These are phyloP conservation scores for Periconia macrospinosa DNA, from an alignment of 2,329 filamentous ascomycete genomes.

Conservation along the genomic window DNA sequence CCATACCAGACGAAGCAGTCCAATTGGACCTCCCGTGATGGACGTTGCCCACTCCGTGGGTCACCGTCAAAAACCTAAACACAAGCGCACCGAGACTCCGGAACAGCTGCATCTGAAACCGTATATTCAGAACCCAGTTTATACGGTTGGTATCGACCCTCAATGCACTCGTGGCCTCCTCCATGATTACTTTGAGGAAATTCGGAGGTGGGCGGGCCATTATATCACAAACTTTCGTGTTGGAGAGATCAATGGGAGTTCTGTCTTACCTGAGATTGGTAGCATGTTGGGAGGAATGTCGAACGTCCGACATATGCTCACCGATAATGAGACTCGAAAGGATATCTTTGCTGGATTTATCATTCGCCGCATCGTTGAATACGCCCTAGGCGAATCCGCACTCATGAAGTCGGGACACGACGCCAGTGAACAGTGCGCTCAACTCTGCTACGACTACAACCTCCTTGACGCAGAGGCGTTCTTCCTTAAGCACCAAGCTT, in stretches of 20 bases:
- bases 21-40: background rate
- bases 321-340: constrained; percentile 10
- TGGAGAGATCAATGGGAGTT: constrained; percentile 4
- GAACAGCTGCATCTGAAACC: constrained; percentile 14
- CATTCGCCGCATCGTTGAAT: constrained; percentile 11
- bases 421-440: constrained; percentile 3
- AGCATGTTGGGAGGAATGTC: constrained; percentile 4
- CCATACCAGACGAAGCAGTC: background rate
- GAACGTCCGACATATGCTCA: constrained; percentile 10
- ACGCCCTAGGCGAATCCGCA: constrained; percentile 16
- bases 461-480: background rate
- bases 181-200: constrained; percentile 25
- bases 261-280: background rate
- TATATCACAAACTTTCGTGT: constrained; percentile 6
- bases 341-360: constrained; percentile 17
- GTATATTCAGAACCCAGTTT: constrained; percentile 11
- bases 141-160: constrained; percentile 20
- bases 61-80: constrained; percentile 17
- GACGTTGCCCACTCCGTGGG: background rate
- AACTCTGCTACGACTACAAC: constrained; percentile 9
- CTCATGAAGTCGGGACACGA: constrained; percentile 12
- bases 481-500: constrained; percentile 10
- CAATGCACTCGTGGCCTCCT: constrained; percentile 20
- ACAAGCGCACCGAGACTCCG: constrained; percentile 20
- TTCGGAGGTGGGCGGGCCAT: constrained; percentile 15